Conservation (phyloP, 495 filamentous ascomycete genomes). For the Diplogelasinospora grovesii region DNA sequence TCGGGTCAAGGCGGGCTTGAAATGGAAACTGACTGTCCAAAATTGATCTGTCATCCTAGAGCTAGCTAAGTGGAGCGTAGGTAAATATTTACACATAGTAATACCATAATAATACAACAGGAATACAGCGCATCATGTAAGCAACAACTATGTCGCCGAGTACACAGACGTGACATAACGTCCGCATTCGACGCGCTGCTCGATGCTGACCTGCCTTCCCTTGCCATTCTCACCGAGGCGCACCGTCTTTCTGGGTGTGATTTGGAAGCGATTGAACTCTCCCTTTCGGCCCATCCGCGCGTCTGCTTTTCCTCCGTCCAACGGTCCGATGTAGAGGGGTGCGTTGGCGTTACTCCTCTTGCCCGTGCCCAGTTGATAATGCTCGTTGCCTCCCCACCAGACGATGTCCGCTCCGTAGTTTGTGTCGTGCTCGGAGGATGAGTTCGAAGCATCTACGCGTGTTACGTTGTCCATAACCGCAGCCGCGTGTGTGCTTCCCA, state of each 20-base stretch:
- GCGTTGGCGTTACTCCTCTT: constrained; percentile 69
- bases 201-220: constrained; percentile 62
- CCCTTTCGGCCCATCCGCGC: constrained; percentile 45
- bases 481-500: constrained; percentile 70
- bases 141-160: constrained; percentile 39
- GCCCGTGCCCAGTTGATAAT: constrained; percentile 86
- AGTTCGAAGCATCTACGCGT: constrained; percentile 45
- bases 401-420: constrained; percentile 81
- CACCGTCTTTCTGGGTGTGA: constrained; percentile 70
- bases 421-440: constrained; percentile 53
- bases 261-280: constrained; percentile 70
- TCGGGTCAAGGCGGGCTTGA: no score
- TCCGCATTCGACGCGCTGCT: constrained; percentile 87
- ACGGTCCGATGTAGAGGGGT: constrained; percentile 71
- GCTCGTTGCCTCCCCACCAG: constrained; percentile 93
- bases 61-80: no score
- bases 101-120: no score
- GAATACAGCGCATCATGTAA: no score
- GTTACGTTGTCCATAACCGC: constrained; percentile 78
- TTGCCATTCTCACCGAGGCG: constrained; percentile 54
- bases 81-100: no score
- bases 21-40: no score
- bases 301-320: constrained; percentile 50
- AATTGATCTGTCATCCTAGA: no score
- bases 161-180: constrained; percentile 80